A percentile compares a stretch with the other conserved stretches of the same genome.
Conservation (phyloP, 1,139 yeast species). For the Lodderomyces pseudojiufengensis region DNA sequence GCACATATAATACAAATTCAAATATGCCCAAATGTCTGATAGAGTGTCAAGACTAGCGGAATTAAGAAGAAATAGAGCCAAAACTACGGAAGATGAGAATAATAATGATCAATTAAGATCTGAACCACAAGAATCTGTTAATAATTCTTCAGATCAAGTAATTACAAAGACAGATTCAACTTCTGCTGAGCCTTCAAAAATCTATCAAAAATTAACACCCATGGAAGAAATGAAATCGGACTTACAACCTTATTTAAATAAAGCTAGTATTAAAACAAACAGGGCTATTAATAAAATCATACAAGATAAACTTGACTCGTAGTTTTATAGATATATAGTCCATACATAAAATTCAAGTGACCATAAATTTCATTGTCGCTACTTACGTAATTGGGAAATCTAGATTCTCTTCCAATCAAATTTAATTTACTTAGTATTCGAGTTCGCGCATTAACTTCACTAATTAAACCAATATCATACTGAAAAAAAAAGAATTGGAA, state of each 20-base stretch:
- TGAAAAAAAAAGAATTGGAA: background rate
- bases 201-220: slow-evolving; percentile 1
- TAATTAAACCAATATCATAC: too few relatives aligned
- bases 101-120: slow-evolving; percentile 5
- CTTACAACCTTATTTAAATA: slow-evolving; percentile 22
- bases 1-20: too few relatives aligned
- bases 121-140: slow-evolving; percentile 8
- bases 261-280: slow-evolving; percentile 29
- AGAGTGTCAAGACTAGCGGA: slow-evolving; percentile 25
- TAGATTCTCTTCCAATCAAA: slow-evolving; percentile 36
- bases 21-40: slow-evolving; percentile 8
- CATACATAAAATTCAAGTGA: too few relatives aligned
- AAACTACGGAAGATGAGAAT: slow-evolving; percentile 2
- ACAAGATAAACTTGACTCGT: slow-evolving; percentile 17
- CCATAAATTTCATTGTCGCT: too few relatives aligned
- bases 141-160: too few relatives aligned
- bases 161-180: too few relatives aligned
- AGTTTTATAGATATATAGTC: too few relatives aligned
- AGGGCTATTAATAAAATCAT: slow-evolving; percentile 25
- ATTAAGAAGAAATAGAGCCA: slow-evolving; percentile 18
- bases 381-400: slow-evolving; percentile 36
- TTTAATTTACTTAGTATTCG: background rate
- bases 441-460: background rate
- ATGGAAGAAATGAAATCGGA: slow-evolving; percentile 30
- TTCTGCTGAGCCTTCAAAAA: background rate